A percentile compares a stretch with the other conserved stretches of the same genome.
These are phyloP conservation scores for Clitopilus hobsonii DNA, from an alignment of 768 basidiomycete species.

Conservation along the genomic window DNA sequence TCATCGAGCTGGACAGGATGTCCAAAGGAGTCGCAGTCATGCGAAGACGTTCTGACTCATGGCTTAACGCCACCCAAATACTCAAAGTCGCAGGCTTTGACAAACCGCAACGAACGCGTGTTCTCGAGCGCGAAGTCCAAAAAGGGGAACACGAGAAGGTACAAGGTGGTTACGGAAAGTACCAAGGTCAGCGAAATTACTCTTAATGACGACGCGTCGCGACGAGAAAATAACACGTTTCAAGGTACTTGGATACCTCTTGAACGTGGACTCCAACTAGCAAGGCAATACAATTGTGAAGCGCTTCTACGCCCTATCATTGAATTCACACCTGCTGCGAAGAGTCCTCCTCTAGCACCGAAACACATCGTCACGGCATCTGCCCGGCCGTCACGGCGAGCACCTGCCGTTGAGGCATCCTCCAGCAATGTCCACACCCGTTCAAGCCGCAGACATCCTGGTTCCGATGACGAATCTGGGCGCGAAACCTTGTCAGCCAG, in stretches of 20 bases:
- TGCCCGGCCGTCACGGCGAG: conserved; percentile 44
- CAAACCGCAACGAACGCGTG: conserved; percentile 96
- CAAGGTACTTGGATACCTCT: conserved; percentile 98
- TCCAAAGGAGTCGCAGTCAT: conserved; percentile 96
- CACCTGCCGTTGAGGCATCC: conserved; percentile 29
- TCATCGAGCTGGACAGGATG: conserved; percentile 55
- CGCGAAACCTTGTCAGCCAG: conserved; percentile 60
- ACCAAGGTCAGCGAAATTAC: conserved; percentile 70
- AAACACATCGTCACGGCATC: conserved; percentile 87
- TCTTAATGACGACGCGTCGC: conserved; percentile 8
- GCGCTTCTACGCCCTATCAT: conserved; percentile 84
- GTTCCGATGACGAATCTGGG: conserved; percentile 57
- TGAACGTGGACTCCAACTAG: conserved; percentile 79
- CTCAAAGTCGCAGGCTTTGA: conserved; percentile 99
- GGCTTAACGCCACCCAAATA: conserved; percentile 99
- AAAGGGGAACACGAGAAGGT: conserved; percentile 99
- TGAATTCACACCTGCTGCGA: conserved; percentile 85
- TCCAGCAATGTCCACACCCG: conserved; percentile 44
- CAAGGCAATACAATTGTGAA: conserved; percentile 93
- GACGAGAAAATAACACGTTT: conserved; percentile 5
- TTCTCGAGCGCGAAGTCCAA: conserved; percentile 96
- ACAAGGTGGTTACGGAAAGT: conserved; percentile 98
- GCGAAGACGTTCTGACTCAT: conserved; percentile 92
- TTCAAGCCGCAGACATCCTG: conserved; percentile 53
- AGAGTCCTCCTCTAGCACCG: conserved; percentile 92